Percentiles rank a stretch among this genome's conserved stretches.
Evolutionary conservation across 2,329 filamentous ascomycete genomes (phyloP).

Genomic region (Monilinia laxa): DNA sequence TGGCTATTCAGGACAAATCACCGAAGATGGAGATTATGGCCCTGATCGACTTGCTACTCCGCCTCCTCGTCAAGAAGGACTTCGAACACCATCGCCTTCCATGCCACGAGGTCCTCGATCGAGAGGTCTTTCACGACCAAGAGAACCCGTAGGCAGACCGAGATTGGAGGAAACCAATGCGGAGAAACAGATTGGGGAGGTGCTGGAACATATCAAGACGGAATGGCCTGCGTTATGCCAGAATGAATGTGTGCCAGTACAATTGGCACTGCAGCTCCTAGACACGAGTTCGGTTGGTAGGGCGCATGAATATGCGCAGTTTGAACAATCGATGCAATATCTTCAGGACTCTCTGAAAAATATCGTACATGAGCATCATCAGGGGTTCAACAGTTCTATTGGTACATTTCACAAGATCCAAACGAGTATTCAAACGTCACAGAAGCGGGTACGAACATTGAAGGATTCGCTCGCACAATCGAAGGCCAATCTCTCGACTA

Average conservation of each 20-base stretch:
- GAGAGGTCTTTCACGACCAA: constrained; percentile 28
- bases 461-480: constrained; percentile 81
- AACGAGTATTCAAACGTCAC: constrained; percentile 83
- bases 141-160: constrained; percentile 23
- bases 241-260: constrained; percentile 86
- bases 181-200: constrained; percentile 41
- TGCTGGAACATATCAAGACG: constrained; percentile 78
- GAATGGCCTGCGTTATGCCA: constrained; percentile 93
- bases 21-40: constrained; percentile 38
- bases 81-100: constrained; percentile 26
- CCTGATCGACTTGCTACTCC: constrained; percentile 37
- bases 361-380: constrained; percentile 97
- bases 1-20: constrained; percentile 31
- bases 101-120: constrained; percentile 30
- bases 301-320: constrained; percentile 82
- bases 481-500: constrained; percentile 77
- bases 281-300: constrained; percentile 91
- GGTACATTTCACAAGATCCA: constrained; percentile 99
- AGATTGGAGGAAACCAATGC: constrained; percentile 35
- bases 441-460: constrained; percentile 77
- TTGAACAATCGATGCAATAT: constrained; percentile 78
- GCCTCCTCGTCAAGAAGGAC: constrained; percentile 22
- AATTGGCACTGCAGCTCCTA: constrained; percentile 91
- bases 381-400: constrained; percentile 98
- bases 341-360: constrained; percentile 90